Evolutionary conservation across 768 basidiomycete species (phyloP).

Genomic region (Lepiota venenata): DNA sequence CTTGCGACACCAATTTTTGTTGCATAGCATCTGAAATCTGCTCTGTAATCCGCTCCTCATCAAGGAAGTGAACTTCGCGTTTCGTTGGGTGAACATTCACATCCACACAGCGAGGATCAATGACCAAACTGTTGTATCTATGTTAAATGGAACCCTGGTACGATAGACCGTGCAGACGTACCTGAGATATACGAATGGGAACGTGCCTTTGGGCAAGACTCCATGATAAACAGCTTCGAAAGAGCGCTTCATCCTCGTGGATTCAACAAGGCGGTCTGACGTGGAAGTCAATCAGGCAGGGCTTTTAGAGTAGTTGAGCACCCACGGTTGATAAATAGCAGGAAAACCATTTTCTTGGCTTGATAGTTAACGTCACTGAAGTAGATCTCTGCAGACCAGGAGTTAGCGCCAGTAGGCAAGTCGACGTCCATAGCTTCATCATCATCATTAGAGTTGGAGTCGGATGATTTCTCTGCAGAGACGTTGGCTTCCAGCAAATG

Average conservation of each 20-base stretch:
- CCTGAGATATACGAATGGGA: slow-evolving; percentile 94
- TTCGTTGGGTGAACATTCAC: slow-evolving; percentile 99
- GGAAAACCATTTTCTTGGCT: slow-evolving; percentile 77
- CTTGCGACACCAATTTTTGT: slow-evolving; percentile 54
- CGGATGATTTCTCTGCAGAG: slow-evolving; percentile 28
- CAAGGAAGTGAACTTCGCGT: slow-evolving; percentile 90
- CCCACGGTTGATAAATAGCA: slow-evolving; percentile 95
- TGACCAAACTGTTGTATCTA: slow-evolving; percentile 52
- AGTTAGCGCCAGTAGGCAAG: slow-evolving; percentile 27
- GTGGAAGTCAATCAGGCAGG: neutral
- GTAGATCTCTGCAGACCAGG: slow-evolving; percentile 72
- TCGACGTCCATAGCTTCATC: slow-evolving; percentile 27
- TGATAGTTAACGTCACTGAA: slow-evolving; percentile 89
- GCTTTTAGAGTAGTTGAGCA: slow-evolving; percentile 4
- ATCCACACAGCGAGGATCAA: slow-evolving; percentile 87
- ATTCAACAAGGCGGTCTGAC: slow-evolving; percentile 90
- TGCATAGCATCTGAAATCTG: slow-evolving; percentile 73
- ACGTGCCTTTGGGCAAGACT: slow-evolving; percentile 85
- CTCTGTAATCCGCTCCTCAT: slow-evolving; percentile 85
- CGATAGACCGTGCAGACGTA: slow-evolving; percentile 25
- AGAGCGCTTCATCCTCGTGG: slow-evolving; percentile 78
- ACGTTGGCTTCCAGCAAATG: slow-evolving; percentile 56
- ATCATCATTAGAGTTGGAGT: slow-evolving; percentile 27
- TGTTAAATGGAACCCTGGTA: neutral
- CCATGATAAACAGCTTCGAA: slow-evolving; percentile 83